Evolutionary conservation across 306 rosid species (phyloP).

Genomic region (Cajanus cajan): DNA sequence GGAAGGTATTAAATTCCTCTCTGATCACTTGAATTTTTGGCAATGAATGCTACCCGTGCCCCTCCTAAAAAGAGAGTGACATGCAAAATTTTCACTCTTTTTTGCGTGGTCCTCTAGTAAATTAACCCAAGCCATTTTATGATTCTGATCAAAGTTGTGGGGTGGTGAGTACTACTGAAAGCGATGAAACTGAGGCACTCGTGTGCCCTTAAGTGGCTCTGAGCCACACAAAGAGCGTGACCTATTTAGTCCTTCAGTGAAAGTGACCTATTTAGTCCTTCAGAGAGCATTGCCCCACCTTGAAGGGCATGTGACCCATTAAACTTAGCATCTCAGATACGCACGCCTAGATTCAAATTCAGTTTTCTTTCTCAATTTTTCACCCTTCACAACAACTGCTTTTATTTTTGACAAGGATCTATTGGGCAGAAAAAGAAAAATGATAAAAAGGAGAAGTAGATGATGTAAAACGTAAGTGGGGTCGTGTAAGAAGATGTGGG

Average conservation of each 20-base stretch:
- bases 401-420: neutral
- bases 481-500: slow-evolving; percentile 41
- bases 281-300: slow-evolving; percentile 11
- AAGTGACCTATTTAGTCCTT: neutral
- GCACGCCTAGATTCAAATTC: slow-evolving; percentile 12
- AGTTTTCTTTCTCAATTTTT: neutral
- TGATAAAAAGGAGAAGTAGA: neutral
- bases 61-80: neutral
- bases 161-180: slow-evolving; percentile 33
- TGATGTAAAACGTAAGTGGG: slow-evolving; percentile 14
- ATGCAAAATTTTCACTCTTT: neutral
- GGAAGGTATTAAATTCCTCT: slow-evolving; percentile 22
- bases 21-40: neutral
- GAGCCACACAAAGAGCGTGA: slow-evolving; percentile 25
- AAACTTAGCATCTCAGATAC: slow-evolving; percentile 1
- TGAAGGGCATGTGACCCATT: slow-evolving; percentile 16
- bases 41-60: slow-evolving; percentile 17
- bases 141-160: slow-evolving; percentile 16
- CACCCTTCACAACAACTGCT: neutral
- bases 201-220: slow-evolving; percentile 42
- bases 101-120: slow-evolving; percentile 26
- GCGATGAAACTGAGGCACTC: slow-evolving; percentile 50
- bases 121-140: neutral
- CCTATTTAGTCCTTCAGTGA: neutral
- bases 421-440: neutral